Evolutionary conservation across 2,329 filamentous ascomycete species (phyloP).

Genomic region (Colletotrichum godetiae): DNA sequence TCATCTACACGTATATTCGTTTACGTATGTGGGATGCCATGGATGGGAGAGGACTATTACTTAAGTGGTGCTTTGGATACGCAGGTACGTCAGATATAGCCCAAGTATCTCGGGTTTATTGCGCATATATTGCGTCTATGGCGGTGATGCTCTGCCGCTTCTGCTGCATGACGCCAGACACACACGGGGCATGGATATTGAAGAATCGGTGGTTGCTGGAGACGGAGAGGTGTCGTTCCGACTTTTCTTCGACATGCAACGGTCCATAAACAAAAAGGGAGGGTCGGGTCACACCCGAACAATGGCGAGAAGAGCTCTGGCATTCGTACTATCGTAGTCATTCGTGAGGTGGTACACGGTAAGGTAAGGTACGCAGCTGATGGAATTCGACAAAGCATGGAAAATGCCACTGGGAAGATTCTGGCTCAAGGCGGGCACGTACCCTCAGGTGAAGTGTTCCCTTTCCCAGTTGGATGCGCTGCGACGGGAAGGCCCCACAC

Average conservation of each 20-base stretch:
- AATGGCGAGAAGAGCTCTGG: not conserved
- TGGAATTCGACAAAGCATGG: not conserved
- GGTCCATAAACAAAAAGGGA: not conserved
- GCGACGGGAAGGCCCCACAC: not conserved
- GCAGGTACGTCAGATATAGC: not conserved
- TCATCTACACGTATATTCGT: not conserved
- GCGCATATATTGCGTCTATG: not conserved
- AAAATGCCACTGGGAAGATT: not conserved
- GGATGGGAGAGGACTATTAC: too few relatives aligned
- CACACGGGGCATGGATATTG: not conserved
- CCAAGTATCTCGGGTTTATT: not conserved
- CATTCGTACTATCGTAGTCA: not conserved
- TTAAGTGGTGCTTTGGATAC: not conserved
- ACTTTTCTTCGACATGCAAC: not conserved
- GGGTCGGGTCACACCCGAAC: not conserved
- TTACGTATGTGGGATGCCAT: not conserved
- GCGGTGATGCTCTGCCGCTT: not conserved
- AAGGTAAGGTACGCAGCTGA: not conserved
- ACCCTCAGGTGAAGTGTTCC: not conserved
- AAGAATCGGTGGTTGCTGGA: not conserved
- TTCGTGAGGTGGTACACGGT: too few relatives aligned
- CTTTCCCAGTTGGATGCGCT: not conserved
- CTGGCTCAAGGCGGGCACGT: too few relatives aligned
- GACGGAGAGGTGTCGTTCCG: not conserved
- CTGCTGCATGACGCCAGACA: not conserved